Evolutionary conservation across 2,329 filamentous ascomycete species (phyloP), one percentile per base, ranked within the genome.

Genomic region (Ophiocordyceps camponoti-leonardi): DNA sequence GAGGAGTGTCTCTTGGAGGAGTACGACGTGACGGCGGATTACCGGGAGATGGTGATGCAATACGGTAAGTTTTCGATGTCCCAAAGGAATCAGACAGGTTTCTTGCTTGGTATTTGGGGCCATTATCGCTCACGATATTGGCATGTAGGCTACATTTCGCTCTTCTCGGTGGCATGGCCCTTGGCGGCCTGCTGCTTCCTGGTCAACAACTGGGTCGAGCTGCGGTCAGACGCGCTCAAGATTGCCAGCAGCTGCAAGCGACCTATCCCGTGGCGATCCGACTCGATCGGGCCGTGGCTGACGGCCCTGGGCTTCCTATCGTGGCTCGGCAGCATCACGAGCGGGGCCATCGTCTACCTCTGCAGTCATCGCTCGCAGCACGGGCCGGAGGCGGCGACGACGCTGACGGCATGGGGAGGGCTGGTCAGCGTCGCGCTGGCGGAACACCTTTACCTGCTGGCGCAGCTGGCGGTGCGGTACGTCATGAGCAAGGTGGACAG

Each of bases 91-190:
- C 12, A n/a, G n/a, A n/a, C n/a, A n/a, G n/a, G n/a, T n/a, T n/a
- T n/a, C n/a, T n/a, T n/a, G n/a, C n/a, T n/a, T n/a, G n/a, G n/a
- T n/a, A n/a, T n/a, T n/a, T n/a, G n/a, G n/a, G n/a, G n/a, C n/a
- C n/a, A n/a, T n/a, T n/a, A n/a, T n/a, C n/a, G n/a, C n/a, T n/a
- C n/a, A n/a, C n/a, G n/a, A n/a, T n/a, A n/a, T n/a, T n/a, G n/a
- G n/a, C n/a, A n/a, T n/a, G n/a, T n/a, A 68, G 86, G 88, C 28
- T 96, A 95, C 59, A 72, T 98, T 0, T 82, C 84, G 0, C 73
- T 96, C 11, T 96, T 96, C 62, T 92, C 86, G 0, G 84, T 92
- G 2, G 79, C 94, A 46, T 98, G 92, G 92, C 92, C 92, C 0
- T 68, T 96, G n/a, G 88, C 90, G 0, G 81, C 83, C 2, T 72